phyloP scores from a whole-genome alignment of 257 asterid genomes.

The Nicotiana attenuata region DNA sequence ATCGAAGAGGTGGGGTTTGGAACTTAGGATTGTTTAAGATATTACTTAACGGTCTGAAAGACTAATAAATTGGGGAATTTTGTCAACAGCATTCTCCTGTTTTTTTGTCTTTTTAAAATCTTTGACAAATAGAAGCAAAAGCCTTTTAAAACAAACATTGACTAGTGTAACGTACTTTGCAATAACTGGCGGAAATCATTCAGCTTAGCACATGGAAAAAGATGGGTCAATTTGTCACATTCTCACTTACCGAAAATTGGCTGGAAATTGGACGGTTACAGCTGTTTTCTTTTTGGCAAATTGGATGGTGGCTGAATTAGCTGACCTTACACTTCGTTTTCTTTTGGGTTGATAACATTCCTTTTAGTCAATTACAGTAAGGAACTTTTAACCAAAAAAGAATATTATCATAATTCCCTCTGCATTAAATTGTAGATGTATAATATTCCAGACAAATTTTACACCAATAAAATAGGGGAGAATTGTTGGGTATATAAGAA shows the following conservation, averaged over 20 bases:
- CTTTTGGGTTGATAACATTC: background rate
- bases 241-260: background rate
- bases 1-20: background rate
- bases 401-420: background rate
- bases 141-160: background rate
- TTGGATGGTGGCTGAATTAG: background rate
- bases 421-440: background rate
- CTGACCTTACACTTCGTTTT: background rate
- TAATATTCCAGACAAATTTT: no score
- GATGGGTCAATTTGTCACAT: background rate
- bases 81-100: background rate
- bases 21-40: background rate
- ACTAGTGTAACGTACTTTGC: background rate
- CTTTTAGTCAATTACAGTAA: background rate
- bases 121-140: background rate
- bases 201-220: background rate
- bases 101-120: background rate
- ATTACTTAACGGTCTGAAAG: background rate
- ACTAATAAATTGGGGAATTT: background rate
- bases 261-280: constrained; percentile 7
- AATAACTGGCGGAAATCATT: background rate
- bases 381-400: background rate
- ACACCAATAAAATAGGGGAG: no score
- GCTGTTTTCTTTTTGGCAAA: constrained; percentile 2
- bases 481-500: no score